Conservation (phyloP, 140 eudicot genomes). For the Artemisia princeps region DNA sequence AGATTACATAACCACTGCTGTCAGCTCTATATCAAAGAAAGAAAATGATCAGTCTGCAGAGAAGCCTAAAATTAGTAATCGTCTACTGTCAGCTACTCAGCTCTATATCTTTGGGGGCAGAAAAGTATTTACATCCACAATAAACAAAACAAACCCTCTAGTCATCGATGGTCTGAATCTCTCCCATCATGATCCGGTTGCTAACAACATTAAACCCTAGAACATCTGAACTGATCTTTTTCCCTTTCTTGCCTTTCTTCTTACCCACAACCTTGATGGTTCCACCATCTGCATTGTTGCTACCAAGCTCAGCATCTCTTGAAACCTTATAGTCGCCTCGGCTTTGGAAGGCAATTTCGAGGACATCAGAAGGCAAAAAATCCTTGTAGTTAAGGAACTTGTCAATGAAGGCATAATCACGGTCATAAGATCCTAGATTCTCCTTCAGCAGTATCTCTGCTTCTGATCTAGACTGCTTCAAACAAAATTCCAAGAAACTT, state of each 20-base stretch:
- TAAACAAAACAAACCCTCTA: slow-evolving; percentile 19
- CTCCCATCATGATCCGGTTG: slow-evolving; percentile 99
- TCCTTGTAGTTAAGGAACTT: slow-evolving; percentile 87
- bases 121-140: too few relatives aligned
- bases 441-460: slow-evolving; percentile 74
- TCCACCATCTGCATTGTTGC: slow-evolving; percentile 40
- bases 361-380: slow-evolving; percentile 56
- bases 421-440: slow-evolving; percentile 75
- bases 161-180: slow-evolving; percentile 78
- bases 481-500: slow-evolving; percentile 78
- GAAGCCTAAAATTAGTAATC: too few relatives aligned
- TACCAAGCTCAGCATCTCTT: slow-evolving; percentile 38
- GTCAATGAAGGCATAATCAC: slow-evolving; percentile 68
- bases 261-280: slow-evolving; percentile 50
- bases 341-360: slow-evolving; percentile 73
- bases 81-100: too few relatives aligned
- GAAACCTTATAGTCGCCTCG: slow-evolving; percentile 37
- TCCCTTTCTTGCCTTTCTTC: slow-evolving; percentile 85
- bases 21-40: too few relatives aligned
- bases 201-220: slow-evolving; percentile 90
- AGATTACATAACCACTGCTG: too few relatives aligned
- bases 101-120: too few relatives aligned
- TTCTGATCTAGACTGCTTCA: slow-evolving; percentile 80
- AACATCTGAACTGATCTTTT: slow-evolving; percentile 71
- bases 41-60: too few relatives aligned